A percentile compares a stretch with the other conserved stretches of the same genome.
phyloP scores from a whole-genome alignment of 2,329 filamentous ascomycete species.

The Fusarium lyarnte region DNA sequence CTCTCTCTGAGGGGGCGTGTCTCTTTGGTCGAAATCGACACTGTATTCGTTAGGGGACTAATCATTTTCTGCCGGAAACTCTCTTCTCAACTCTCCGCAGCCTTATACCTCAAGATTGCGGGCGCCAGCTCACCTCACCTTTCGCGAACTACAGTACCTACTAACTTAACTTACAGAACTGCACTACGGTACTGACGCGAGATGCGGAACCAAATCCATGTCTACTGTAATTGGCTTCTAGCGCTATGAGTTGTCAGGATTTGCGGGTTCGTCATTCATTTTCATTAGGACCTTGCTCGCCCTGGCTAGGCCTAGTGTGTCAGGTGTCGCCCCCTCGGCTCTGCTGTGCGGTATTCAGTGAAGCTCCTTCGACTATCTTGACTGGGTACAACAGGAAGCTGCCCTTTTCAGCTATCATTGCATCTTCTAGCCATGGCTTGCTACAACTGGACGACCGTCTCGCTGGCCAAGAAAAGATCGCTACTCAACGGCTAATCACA shows the following conservation, averaged over 20 bases:
- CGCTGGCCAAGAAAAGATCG: conserved; percentile 11
- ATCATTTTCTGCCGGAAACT: neutral
- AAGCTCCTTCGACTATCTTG: conserved; percentile 1
- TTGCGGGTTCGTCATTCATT: conserved; percentile 8
- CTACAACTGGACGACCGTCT: neutral
- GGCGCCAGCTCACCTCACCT: neutral
- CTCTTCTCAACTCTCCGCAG: conserved; percentile 1
- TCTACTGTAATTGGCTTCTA: neutral
- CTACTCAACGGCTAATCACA: neutral
- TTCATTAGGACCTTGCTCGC: neutral
- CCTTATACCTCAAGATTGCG: conserved; percentile 20
- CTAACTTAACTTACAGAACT: neutral
- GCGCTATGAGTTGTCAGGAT: conserved; percentile 16
- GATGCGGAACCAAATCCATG: conserved; percentile 7
- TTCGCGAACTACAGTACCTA: neutral
- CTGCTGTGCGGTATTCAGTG: conserved; percentile 2
- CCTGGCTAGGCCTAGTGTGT: conserved; percentile 16
- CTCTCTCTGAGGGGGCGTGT: neutral
- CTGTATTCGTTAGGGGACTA: conserved; percentile 8
- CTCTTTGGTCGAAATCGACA: conserved; percentile 1
- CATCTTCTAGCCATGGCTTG: neutral
- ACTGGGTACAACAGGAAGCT: conserved; percentile 2
- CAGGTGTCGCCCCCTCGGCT: conserved; percentile 29
- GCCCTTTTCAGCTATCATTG: neutral
- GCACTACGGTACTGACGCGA: conserved; percentile 6